phyloP scores from a whole-genome alignment of 768 basidiomycete genomes.

The Naganishia vaughanmartiniae region DNA sequence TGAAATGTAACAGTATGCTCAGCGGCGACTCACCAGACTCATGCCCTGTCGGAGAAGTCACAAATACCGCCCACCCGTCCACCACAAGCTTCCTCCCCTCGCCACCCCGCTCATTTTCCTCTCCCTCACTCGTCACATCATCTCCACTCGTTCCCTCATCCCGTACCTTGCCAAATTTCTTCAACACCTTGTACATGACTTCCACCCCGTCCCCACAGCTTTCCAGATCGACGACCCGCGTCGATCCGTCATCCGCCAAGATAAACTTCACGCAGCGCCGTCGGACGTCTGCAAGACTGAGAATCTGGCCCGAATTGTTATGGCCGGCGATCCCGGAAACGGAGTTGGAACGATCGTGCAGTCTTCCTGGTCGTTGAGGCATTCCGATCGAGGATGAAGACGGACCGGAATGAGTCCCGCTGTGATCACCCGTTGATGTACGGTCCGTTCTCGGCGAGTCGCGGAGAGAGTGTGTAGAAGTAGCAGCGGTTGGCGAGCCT shows the following conservation, averaged over 20 bases:
- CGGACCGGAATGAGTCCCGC: background rate
- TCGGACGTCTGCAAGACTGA: conserved; percentile 73
- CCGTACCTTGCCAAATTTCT: conserved; percentile 73
- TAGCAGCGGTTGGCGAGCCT: background rate
- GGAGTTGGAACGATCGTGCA: background rate
- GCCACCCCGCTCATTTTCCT: conserved; percentile 52
- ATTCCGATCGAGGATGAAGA: background rate
- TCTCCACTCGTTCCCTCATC: conserved; percentile 56
- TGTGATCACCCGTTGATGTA: too few relatives aligned
- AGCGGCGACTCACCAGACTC: conserved; percentile 54
- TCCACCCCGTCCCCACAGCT: conserved; percentile 74
- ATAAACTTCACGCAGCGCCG: conserved; percentile 83
- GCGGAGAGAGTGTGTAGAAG: background rate
- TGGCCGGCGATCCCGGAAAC: background rate
- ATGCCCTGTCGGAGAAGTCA: conserved; percentile 58
- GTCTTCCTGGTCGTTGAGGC: background rate
- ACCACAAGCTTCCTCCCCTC: conserved; percentile 62
- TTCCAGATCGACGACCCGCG: conserved; percentile 72
- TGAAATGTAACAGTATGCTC: conserved; percentile 15
- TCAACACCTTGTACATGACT: conserved; percentile 80
- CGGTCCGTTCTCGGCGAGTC: conserved; percentile 1
- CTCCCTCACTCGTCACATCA: conserved; percentile 42
- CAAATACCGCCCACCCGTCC: conserved; percentile 84
- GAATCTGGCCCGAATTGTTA: conserved; percentile 27
- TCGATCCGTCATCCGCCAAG: conserved; percentile 73